Conservation (phyloP, 176 grass and related monocot genomes). For the Aegilops umbellulata region DNA sequence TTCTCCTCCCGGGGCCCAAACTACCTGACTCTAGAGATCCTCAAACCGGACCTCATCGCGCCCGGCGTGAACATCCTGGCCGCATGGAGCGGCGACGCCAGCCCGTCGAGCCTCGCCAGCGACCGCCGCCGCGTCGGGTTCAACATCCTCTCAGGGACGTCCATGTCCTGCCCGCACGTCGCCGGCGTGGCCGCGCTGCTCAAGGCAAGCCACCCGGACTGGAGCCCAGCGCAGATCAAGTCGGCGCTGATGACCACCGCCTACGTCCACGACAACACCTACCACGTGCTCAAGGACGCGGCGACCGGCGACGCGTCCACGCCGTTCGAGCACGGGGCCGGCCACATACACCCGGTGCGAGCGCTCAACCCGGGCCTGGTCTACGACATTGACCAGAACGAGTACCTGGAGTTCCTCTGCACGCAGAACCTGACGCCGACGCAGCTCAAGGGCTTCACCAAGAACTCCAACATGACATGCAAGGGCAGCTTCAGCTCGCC, state of each 20-base stretch:
- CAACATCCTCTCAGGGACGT: constrained; percentile 98
- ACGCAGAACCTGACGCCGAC: constrained; percentile 69
- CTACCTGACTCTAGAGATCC: constrained; percentile 84
- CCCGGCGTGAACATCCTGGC: constrained; percentile 94
- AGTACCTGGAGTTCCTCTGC: constrained; percentile 95
- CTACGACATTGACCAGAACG: constrained; percentile 61
- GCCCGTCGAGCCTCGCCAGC: constrained; percentile 74
- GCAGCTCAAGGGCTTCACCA: constrained; percentile 81
- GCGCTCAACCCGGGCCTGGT: constrained; percentile 81
- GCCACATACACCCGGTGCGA: constrained; percentile 78
- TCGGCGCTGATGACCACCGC: constrained; percentile 97
- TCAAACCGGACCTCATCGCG: constrained; percentile 84
- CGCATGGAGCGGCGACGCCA: constrained; percentile 82
- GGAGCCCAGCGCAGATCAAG: constrained; percentile 92
- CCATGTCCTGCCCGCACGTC: constrained; percentile 99
- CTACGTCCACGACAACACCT: constrained; percentile 95
- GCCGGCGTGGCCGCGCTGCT: constrained; percentile 88
- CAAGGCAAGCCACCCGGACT: constrained; percentile 84
- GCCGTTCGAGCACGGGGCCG: constrained; percentile 84
- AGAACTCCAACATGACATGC: constrained; percentile 73
- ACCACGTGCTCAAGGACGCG: constrained; percentile 55
- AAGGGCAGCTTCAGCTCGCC: constrained; percentile 62
- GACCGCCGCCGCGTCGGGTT: constrained; percentile 77
- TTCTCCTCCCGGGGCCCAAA: constrained; percentile 93
- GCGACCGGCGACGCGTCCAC: constrained; percentile 72